Conservation (phyloP, 106 monocot genomes). For the Allium sativum region DNA sequence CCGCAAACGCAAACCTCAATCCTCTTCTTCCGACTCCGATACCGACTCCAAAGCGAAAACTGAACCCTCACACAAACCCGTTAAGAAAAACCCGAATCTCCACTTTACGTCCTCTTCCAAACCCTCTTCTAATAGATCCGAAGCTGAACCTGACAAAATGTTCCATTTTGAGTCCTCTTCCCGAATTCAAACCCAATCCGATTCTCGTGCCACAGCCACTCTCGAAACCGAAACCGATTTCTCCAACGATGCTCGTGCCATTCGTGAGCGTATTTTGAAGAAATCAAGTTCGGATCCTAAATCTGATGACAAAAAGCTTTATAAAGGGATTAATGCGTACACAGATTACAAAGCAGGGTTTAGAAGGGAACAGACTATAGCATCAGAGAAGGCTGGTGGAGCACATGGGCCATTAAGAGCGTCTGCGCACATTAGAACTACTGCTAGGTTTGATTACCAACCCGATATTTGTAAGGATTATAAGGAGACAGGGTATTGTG, state of each 20-base stretch:
- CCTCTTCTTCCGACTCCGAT: neutral
- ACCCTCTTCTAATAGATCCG: neutral
- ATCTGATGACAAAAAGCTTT: conserved; percentile 39
- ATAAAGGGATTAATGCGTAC: conserved; percentile 84
- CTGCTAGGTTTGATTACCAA: conserved; percentile 93
- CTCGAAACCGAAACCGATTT: conserved; percentile 94
- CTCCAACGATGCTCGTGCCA: conserved; percentile 72
- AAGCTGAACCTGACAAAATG: conserved; percentile 5
- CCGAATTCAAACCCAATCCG: conserved; percentile 78
- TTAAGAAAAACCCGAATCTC: conserved; percentile 41
- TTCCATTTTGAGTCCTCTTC: conserved; percentile 85
- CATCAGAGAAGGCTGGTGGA: conserved; percentile 88
- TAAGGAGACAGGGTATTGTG: conserved; percentile 98
- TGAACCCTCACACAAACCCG: neutral
- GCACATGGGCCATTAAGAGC: conserved; percentile 89
- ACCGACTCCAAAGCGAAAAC: neutral
- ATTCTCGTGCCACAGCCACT: conserved; percentile 78
- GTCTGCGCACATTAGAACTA: conserved; percentile 67
- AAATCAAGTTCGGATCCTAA: conserved; percentile 4
- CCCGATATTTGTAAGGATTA: conserved; percentile 99
- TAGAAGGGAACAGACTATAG: conserved; percentile 80
- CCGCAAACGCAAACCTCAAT: conserved; percentile 1
- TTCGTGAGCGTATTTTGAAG: conserved; percentile 77
- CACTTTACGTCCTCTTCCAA: conserved; percentile 30
- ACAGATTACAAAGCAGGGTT: conserved; percentile 97